Evolutionary conservation across 257 asterid species (phyloP).

Genomic region (Solanum pimpinellifolium): DNA sequence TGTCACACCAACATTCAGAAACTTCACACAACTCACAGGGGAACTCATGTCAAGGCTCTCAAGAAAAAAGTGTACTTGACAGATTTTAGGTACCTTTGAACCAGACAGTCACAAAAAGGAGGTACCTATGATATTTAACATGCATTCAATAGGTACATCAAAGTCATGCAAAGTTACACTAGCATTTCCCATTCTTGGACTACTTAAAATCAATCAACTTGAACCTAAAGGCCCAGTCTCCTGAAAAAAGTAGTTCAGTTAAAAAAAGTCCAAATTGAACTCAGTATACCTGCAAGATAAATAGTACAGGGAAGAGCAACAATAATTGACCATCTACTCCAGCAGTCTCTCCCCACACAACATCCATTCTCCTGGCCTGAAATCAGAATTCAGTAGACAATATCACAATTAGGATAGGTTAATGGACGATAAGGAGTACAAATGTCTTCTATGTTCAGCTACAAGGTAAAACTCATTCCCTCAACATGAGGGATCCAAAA

Average conservation of each 20-base stretch:
- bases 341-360: conserved; percentile 98
- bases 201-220: neutral
- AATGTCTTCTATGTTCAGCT: neutral
- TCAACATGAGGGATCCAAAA: neutral
- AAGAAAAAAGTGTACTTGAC: neutral
- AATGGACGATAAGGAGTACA: neutral
- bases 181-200: neutral
- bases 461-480: neutral
- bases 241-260: neutral
- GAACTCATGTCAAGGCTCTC: neutral
- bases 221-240: neutral
- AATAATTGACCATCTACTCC: conserved; percentile 90
- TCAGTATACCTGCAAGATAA: conserved; percentile 58
- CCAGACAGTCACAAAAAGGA: neutral
- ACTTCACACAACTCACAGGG: neutral
- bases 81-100: neutral
- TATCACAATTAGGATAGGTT: neutral
- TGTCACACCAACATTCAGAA: neutral
- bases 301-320: conserved; percentile 63
- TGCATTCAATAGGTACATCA: neutral
- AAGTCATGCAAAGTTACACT: neutral
- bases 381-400: conserved; percentile 1
- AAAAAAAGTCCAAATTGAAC: neutral
- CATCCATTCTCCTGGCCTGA: conserved; percentile 96
- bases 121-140: neutral